Evolutionary conservation across 768 basidiomycete genomes (phyloP).

Genomic region (Termitomyces titanicus): DNA sequence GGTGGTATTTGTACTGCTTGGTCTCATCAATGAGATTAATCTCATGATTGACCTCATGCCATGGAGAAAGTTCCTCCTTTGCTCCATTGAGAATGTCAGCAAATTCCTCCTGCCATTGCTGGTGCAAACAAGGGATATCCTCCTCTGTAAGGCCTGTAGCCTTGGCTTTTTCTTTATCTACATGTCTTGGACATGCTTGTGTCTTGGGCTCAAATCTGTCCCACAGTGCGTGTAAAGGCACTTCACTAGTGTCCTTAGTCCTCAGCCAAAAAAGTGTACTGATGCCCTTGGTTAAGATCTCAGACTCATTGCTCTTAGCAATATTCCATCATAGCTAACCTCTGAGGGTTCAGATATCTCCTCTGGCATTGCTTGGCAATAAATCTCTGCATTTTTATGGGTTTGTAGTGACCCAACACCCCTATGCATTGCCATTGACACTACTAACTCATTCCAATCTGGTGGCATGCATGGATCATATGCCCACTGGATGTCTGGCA

Average conservation of each 20-base stretch:
- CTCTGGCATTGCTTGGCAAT: too few relatives aligned
- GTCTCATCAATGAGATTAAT: constrained; percentile 35
- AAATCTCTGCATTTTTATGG: too few relatives aligned
- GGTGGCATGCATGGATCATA: too few relatives aligned
- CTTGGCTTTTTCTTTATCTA: constrained; percentile 5
- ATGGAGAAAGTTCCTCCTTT: constrained; percentile 25
- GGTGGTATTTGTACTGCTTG: not conserved
- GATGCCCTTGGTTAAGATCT: too few relatives aligned
- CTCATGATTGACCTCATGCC: constrained; percentile 32
- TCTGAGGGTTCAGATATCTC: too few relatives aligned
- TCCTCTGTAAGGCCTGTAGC: not conserved
- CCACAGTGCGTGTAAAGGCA: not conserved
- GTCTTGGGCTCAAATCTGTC: not conserved
- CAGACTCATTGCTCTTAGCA: too few relatives aligned
- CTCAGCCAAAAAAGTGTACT: not conserved
- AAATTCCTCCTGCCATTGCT: constrained; percentile 21
- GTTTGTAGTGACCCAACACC: too few relatives aligned
- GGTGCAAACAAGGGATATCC: constrained; percentile 15
- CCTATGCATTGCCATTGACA: too few relatives aligned
- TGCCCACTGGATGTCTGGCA: too few relatives aligned
- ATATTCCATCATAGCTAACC: too few relatives aligned
- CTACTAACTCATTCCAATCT: too few relatives aligned
- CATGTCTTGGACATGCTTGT: not conserved
- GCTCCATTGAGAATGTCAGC: constrained; percentile 21
- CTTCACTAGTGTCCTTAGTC: not conserved